Base-by-base conservation (phyloP, 2,329 filamentous ascomycete species). In the Capronia americana region DNA sequence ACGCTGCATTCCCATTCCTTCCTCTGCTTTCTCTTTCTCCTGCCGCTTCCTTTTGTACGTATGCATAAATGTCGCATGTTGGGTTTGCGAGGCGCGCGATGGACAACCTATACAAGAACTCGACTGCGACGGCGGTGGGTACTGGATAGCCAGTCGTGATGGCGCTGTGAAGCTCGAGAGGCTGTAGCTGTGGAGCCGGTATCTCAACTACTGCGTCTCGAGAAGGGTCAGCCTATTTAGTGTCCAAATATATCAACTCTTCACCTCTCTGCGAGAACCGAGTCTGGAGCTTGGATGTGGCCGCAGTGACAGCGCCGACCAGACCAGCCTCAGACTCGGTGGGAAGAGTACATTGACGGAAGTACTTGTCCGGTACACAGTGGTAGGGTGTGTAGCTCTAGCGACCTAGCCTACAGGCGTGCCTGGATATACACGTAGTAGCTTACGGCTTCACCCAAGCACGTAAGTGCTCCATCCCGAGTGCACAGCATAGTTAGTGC, bases 341-440 rank as follows among this genome's bases (percentile, higher is more conserved):
- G 8, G 28, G 7, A 34, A n/a, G 2, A 4, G 17, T 34, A 32
- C 53, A 30, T 4, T 34, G 28, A 34, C 8, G 28, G 28, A 55
- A n/a, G 53, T 34, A 55, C 28, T 28, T 34, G 10, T 55, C 20
- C 26, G 3, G 26, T 54, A 54, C 23, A 20, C 28, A 26, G 24
- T 32, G 23, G 51, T 50, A 4, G 26, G 17, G 8, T 2, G 14
- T 20, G 28, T 38, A 26, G 11, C 34, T 23, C 32, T 54, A 44
- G 46, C 4, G 26, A 44, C 34, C 34, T 20, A 44, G 58, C 48
- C 51, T 54, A n/a, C 26, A 62, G 60, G 50, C 60, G 60, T 62
- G 60, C 60, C 60, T 62, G 51, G 51, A 62, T 62, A 48, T 62
- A 62, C 60, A 53, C 57, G 57, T 23, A 23, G 38, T 34, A 11